Evolutionary conservation across 2,329 filamentous ascomycete species (phyloP), one percentile per base, ranked within the genome.

Genomic region (Lasiodiplodia citricola): DNA sequence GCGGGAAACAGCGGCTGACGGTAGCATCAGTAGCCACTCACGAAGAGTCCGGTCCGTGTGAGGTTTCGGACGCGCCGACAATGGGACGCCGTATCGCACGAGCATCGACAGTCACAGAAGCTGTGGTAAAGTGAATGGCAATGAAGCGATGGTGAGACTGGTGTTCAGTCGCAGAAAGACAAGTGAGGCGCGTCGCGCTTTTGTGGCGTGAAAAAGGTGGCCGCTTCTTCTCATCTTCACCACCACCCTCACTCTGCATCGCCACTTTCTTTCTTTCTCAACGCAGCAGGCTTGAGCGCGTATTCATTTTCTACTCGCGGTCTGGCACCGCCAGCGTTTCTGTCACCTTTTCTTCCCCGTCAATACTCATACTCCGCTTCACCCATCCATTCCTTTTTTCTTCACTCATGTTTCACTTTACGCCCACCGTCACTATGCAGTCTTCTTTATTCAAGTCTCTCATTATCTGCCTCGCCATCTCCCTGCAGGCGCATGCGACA

Each of bases 401-500:
- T 21, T 28, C 37, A 11, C 21, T 10, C 2, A 3, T 35, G 31
- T 3, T 60, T 60, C 37, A 60, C 56, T 44, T 28, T 8, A 35
- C 31, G n/a, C n/a, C 13, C 37, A 37, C 8, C 7, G n/a, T 44
- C 56, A 63, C 18, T 4, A 63, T 63, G 58, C 16, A 5, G 8
- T 8, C 31, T 35, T 35, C 31, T 10, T 35, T 35, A 7, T 63
- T 72, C 69, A 72, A 70, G 62, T 71, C 70, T 60, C 55, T 72
- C 65, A 66, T 73, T 56, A 47, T 72, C 55, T 57, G 62, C 67
- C 64, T 73, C 2, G 70, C 71, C 23, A 70, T 72, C 38, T 63
- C 72, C 2, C 70, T 80, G 18, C 71, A 74, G 56, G 75, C 25
- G 74, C 86, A 44, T 89, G 90, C 73, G 58, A 90, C 91, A 72